phyloP scores from a whole-genome alignment of 805 yeast species.

The Brettanomyces sp. region DNA sequence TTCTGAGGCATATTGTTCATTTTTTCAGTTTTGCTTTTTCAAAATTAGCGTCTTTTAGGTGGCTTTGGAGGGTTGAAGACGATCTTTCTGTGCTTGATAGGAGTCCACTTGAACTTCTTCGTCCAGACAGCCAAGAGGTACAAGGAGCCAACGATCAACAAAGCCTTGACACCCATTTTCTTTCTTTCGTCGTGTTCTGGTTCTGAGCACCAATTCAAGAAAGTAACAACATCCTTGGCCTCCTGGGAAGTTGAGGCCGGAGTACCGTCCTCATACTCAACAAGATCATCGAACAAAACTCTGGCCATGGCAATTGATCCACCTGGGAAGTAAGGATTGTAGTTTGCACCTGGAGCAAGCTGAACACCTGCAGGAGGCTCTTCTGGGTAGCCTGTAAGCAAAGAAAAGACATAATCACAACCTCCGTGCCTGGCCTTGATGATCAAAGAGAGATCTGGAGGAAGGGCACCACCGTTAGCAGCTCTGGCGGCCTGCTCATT shows the following conservation, averaged over 20 bases:
- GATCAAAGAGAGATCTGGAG: constrained; percentile 94
- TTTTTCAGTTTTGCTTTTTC: not conserved
- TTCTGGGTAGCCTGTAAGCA: constrained; percentile 97
- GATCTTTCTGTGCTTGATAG: constrained; percentile 90
- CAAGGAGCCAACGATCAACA: constrained; percentile 68
- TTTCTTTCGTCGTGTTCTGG: constrained; percentile 99
- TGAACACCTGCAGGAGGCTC: constrained; percentile 97
- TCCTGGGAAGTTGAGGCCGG: constrained; percentile 97
- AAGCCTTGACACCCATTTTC: constrained; percentile 90
- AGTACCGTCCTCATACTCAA: constrained; percentile 98
- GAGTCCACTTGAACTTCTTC: constrained; percentile 97
- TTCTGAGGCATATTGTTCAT: not conserved
- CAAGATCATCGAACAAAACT: constrained; percentile 93
- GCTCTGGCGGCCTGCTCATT: constrained; percentile 99
- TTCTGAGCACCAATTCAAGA: constrained; percentile 97
- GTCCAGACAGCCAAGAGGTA: constrained; percentile 82
- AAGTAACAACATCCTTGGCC: constrained; percentile 96
- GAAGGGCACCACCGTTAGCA: constrained; percentile 97
- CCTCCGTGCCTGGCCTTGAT: constrained; percentile 99
- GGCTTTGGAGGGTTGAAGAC: constrained; percentile 82
- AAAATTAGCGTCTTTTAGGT: constrained; percentile 1
- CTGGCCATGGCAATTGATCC: constrained; percentile 99
- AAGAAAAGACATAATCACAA: constrained; percentile 86
- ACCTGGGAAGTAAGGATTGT: constrained; percentile 99
- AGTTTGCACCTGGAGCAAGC: constrained; percentile 90